A percentile compares a stretch with the other conserved stretches of the same genome.
These are phyloP conservation scores for Kwoniella shivajii DNA, from an alignment of 1,284 basidiomycete species.

Conservation along the genomic window DNA sequence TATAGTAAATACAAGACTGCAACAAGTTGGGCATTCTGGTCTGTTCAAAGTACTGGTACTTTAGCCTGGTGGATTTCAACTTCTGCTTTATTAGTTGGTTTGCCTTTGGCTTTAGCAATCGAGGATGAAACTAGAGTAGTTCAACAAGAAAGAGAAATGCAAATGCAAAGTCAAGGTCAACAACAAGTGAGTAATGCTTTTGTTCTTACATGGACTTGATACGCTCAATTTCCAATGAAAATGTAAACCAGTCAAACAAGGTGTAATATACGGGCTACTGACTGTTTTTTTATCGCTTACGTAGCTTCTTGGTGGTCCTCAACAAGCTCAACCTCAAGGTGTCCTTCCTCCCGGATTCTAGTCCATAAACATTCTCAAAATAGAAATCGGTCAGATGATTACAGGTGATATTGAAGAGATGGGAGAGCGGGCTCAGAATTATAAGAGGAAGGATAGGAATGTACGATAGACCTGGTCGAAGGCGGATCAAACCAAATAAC, in stretches of 20 bases:
- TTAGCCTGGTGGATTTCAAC: slow-evolving; percentile 95
- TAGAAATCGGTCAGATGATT: too few relatives aligned
- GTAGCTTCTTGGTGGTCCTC: slow-evolving; percentile 36
- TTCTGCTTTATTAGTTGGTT: slow-evolving; percentile 85
- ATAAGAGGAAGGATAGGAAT: too few relatives aligned
- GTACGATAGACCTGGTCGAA: too few relatives aligned
- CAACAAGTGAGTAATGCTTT: slow-evolving; percentile 84
- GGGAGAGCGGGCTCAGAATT: too few relatives aligned
- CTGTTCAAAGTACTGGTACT: slow-evolving; percentile 68
- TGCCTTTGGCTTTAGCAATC: slow-evolving; percentile 87
- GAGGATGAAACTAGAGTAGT: slow-evolving; percentile 96
- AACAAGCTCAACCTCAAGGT: slow-evolving; percentile 36
- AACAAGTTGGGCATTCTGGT: slow-evolving; percentile 63
- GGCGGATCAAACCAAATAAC: too few relatives aligned
- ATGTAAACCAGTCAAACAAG: too few relatives aligned
- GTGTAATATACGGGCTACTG: too few relatives aligned
- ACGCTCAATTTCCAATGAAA: too few relatives aligned
- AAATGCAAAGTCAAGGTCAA: slow-evolving; percentile 87
- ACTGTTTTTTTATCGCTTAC: too few relatives aligned
- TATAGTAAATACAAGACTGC: slow-evolving; percentile 64
- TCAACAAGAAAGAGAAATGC: slow-evolving; percentile 91
- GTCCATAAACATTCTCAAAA: too few relatives aligned
- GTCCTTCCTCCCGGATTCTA: slow-evolving; percentile 52
- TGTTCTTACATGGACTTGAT: too few relatives aligned
- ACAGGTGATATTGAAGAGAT: too few relatives aligned